Evolutionary conservation across 148 eudicot species (phyloP), one percentile per base, ranked within the genome.

Genomic region (Amaranthus hypochondriacus): DNA sequence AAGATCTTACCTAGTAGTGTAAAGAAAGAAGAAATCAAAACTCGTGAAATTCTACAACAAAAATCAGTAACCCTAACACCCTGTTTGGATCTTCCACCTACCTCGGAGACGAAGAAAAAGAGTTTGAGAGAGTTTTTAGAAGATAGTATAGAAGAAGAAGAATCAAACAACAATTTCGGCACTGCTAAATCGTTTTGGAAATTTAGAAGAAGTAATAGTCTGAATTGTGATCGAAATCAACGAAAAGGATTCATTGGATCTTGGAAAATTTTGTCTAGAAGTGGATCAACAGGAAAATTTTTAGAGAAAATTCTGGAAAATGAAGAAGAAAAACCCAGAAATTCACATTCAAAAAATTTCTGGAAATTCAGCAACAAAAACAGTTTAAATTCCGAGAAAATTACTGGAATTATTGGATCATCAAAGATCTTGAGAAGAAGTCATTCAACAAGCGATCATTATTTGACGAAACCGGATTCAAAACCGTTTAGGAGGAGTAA

Each of bases 331-430:
- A 89, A 85, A 77, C 87, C 91, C 0, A 62, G 14, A 57, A 69
- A 51, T 11, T 3, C 21, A 9, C 70, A 71, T 0, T 4, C 70
- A 0, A 85, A 66, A 69, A 78, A 83, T 0, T 86, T 90, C 46
- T 81, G 89, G 86, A 85, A 87, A 61, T 88, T 87, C 70, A 65
- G 77, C 51, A 76, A 86, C 14, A 93, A 88, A 77, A 86, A 70
- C 60, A 89, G 90, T 54, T 72, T 86, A 18, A 83, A 85, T 63
- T 62, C 51, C 47, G 65, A 72, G 42, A 85, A 78, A 77, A 70
- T 71, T 48, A 52, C 21, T 14, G 0, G 48, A 9, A 62, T 5
- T 58, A 77, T 77, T 15, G 74, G 86, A 28, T 83, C 91, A 2
- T 5, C 49, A 55, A 55, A 69, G 48, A 46, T 47, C 4, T 55